Evolutionary conservation across 352 stramenopile genomes (phyloP), one percentile per base, ranked within the genome.

Genomic region (Pythium aristosporum): DNA sequence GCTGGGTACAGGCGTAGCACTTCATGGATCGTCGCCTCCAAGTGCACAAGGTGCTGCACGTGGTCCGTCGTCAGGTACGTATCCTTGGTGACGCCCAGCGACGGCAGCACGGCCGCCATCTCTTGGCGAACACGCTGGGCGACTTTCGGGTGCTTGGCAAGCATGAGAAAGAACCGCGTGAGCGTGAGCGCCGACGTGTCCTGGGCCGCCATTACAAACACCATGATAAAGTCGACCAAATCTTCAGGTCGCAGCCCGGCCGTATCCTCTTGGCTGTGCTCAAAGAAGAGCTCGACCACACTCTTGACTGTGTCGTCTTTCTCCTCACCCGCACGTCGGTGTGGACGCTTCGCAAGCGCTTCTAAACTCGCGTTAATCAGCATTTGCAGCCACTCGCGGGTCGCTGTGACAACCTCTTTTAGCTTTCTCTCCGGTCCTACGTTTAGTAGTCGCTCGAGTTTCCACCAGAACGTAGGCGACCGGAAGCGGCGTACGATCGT

Each of bases 131-230:
- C 77, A 15, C 77, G 56, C 25, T 30, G 25, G 25, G 25, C 25
- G 25, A 30, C 25, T 30, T 30, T 5, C 9, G 85, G 87, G 69
- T 94, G 69, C 18, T 73, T 78, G 51, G 76, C 73, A 6, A 96
- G 67, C 61, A 83, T 76, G 52, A 89, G 76, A 30, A 96, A 72
- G 15, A 89, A 72, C 88, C 87, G 96, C 42, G 69, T 74, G n/a
- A 96, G 48, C 20, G 85, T 81, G 57, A 62, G 71, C 6, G 87
- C 76, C 3, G 87, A 94, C 3, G 82, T 96, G 57, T 94, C 87
- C 32, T 81, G 73, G 9, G 87, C 87, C 18, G 81, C 87, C 15
- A 87, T 46, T 23, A 96, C 65, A 49, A 96, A 78, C 5, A 72
- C 73, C 11, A 95, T 71, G 10, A 87, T 74, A 23, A 96, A 71